Evolutionary conservation across 202 grass and related monocot genomes (phyloP), one percentile per base, ranked within the genome.

Genomic region (Schoenoplectus triqueter): DNA sequence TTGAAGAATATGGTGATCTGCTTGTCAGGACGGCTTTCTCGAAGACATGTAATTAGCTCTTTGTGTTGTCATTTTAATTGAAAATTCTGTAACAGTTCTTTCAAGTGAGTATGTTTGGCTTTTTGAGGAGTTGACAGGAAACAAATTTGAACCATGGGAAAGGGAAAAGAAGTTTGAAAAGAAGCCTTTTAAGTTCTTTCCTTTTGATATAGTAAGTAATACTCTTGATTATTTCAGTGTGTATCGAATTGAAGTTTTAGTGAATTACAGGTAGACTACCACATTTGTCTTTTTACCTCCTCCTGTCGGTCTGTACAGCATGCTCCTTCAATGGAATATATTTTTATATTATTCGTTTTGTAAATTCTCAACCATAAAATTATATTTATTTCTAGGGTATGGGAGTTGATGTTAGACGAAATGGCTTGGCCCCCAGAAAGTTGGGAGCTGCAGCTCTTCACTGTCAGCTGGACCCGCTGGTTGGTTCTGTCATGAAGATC

Each of bases 81-180:
- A 0, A 55, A 48, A 64, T 14, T 49, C 6, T 8, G 17, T 57
- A 65, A 56, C 20, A 74, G 10, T 10, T 57, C 66, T 5, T 4
- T 80, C 2, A 11, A 1, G 47, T 84, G 52, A 98, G 77, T 98
- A 95, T 57, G 81, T 85, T 57, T 80, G 85, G 9, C 85, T 93
- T 10, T 98, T 98, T 61, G 77, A 93, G 85, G 88, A 93, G 81
- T 42, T 93, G 20, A 98, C 95, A 52, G 89, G 88, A 64, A 98
- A 95, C 80, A 87, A 98, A 42, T 98, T 95, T 21, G 89, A 98
- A 77, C 88, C 77, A 69, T 98, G 95, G 92, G 92, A 93, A 73
- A 90, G 85, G 74, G 85, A 93, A 7, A 98, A 95, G 85, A 93
- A 92, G 85, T 90, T 98, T 47, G 71, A 79, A 70, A 98, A 97